Percentiles rank a stretch among this genome's conserved stretches.
Evolutionary conservation across 306 rosid species (phyloP).

Genomic region (Carpinus viminea): DNA sequence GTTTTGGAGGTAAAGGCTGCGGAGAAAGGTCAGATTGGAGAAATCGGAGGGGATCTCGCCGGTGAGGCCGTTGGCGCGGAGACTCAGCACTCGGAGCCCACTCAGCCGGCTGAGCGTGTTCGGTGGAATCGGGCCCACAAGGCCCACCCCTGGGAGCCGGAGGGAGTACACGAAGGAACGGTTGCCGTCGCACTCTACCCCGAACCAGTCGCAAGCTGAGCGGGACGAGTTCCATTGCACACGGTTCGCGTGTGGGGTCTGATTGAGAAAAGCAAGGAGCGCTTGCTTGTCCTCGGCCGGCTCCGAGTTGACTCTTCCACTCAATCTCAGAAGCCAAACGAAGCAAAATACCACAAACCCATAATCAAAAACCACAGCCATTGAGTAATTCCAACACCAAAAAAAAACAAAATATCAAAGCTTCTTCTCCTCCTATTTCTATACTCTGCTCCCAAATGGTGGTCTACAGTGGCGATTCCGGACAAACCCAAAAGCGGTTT

Average conservation of each 20-base stretch:
- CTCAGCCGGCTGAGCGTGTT: constrained; percentile 60
- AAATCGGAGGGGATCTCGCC: constrained; percentile 83
- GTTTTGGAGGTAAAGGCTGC: constrained; percentile 67
- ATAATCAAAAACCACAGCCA: constrained; percentile 37
- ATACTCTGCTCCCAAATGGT: background rate
- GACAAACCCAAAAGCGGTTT: constrained; percentile 24
- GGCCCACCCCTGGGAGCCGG: constrained; percentile 82
- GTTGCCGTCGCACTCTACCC: constrained; percentile 55
- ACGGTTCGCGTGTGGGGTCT: constrained; percentile 65
- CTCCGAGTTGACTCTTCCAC: constrained; percentile 52
- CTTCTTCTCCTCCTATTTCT: background rate
- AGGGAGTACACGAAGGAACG: constrained; percentile 52
- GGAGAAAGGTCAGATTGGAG: constrained; percentile 59
- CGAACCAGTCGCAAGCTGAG: constrained; percentile 89
- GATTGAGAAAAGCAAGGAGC: constrained; percentile 64
- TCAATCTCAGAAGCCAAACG: constrained; percentile 25
- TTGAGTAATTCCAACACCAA: constrained; percentile 10
- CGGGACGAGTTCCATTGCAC: constrained; percentile 76
- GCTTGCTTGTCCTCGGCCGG: constrained; percentile 88
- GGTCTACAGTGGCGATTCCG: constrained; percentile 19
- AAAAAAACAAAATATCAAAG: constrained; percentile 15
- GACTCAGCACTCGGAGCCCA: constrained; percentile 76
- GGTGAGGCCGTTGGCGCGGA: constrained; percentile 70
- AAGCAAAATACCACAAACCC: constrained; percentile 13
- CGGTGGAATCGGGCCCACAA: constrained; percentile 70